A percentile compares a stretch with the other conserved stretches of the same genome.
These are phyloP conservation scores for Trypanosoma theileri DNA, from an alignment of 208 protist genomes.

Conservation along the genomic window DNA sequence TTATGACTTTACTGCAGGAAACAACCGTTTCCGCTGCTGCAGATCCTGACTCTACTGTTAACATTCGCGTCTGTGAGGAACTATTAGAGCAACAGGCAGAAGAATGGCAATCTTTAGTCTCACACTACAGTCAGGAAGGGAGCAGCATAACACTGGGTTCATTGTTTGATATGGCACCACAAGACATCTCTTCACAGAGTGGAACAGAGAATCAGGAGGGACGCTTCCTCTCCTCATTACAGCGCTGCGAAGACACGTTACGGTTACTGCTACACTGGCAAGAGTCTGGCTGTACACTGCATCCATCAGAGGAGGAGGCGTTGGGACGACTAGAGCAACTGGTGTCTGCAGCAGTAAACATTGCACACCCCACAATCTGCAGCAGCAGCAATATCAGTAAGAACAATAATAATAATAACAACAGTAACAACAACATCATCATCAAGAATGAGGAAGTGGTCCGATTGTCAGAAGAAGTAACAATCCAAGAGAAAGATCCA, in stretches of 20 bases:
- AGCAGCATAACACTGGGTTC: neutral
- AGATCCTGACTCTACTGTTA: neutral
- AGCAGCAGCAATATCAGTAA: neutral
- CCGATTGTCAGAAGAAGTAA: neutral
- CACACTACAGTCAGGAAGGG: neutral
- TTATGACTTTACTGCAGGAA: constrained; percentile 44
- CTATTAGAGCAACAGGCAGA: neutral
- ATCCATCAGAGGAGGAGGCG: constrained; percentile 11
- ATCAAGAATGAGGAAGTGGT: neutral
- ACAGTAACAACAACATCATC: neutral
- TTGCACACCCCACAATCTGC: neutral
- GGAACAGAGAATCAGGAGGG: neutral
- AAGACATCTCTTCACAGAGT: constrained; percentile 19
- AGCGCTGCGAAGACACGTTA: constrained; percentile 18
- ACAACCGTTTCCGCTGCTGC: neutral
- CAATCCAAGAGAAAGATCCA: neutral
- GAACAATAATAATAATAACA: neutral
- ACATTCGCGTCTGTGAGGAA: constrained; percentile 2
- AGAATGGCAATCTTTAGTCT: constrained; percentile 10
- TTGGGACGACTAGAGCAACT: constrained; percentile 17
- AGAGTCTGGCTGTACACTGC: constrained; percentile 7
- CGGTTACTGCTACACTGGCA: constrained; percentile 17
- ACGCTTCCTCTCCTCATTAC: constrained; percentile 7
- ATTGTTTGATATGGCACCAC: constrained; percentile 1
- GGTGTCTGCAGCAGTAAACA: constrained; percentile 6